Evolutionary conservation across 2,329 filamentous ascomycete genomes (phyloP), one percentile per base, ranked within the genome.

Genomic region (Colletotrichum orbiculare): DNA sequence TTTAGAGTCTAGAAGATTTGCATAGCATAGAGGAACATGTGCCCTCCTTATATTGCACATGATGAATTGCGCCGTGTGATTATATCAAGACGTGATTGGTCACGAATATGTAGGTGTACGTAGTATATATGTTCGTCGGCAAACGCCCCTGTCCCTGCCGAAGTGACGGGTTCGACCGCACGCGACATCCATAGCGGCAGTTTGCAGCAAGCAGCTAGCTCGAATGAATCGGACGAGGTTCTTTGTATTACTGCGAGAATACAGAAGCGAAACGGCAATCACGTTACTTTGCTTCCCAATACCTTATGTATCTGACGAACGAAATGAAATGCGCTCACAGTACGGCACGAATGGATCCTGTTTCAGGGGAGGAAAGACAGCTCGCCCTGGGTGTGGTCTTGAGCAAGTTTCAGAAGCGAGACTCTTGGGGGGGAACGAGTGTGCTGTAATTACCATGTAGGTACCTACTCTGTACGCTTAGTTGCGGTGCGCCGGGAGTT

Each of bases 361-460:
- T 66, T 66, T 66, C 63, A 66, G 59, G 63, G 42, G 63, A 43
- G 25, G 63, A 25, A 49, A 43, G 55, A 35, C 10, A n/a, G n/a
- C 39, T 12, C 33, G 17, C 3, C 35, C 56, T 15, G 54, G 34
- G 35, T 33, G 39, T 8, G 33, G 25, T 49, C 15, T 59, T 68
- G 66, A 68, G 66, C 66, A 68, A 60, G 66, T 68, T 68, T 68
- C 66, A 68, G 64, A 67, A 50, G 47, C 48, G 56, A 54, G 62
- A 54, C 50, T 25, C 46, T 58, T 35, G 45, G 57, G 59, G 62
- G 63, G 47, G 41, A 13, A 13, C 25, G 50, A 39, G 47, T 48
- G 55, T 25, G 25, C 25, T 25, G 25, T 25, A 25, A 57, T 57
- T 60, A 17, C 17, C 17, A 47, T 60, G 45, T 33, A 15, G 15